Evolutionary conservation across 441 rosid genomes (phyloP).

Genomic region (Populus hybrid): DNA sequence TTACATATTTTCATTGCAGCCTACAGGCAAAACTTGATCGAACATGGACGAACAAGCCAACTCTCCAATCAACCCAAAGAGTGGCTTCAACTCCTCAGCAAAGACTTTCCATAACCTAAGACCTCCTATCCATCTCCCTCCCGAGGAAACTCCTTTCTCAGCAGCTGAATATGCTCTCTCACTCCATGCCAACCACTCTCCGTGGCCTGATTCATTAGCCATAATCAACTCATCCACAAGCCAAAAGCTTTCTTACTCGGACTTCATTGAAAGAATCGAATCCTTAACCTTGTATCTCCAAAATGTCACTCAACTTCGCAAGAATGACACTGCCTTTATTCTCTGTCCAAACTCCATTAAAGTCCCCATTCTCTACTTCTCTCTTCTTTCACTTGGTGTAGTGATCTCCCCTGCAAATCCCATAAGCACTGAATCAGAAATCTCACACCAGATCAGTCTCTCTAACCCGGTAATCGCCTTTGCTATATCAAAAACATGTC

Average conservation of each 20-base stretch:
- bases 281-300: constrained; percentile 21
- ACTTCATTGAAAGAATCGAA: constrained; percentile 5
- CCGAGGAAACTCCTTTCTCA: constrained; percentile 12
- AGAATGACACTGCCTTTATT: constrained; percentile 26
- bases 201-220: constrained; percentile 15
- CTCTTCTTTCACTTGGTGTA: constrained; percentile 35
- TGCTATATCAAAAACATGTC: constrained; percentile 24
- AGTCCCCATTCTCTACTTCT: constrained; percentile 30
- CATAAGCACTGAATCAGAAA: constrained; percentile 21
- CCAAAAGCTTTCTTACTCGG: constrained; percentile 20
- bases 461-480: constrained; percentile 33
- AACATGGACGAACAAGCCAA: neutral
- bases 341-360: constrained; percentile 22
- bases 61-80: constrained; percentile 14
- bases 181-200: constrained; percentile 8
- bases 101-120: constrained; percentile 29
- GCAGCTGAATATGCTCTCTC: constrained; percentile 24
- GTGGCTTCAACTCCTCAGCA: constrained; percentile 24
- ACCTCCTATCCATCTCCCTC: constrained; percentile 22
- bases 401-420: constrained; percentile 34
- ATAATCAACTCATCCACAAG: constrained; percentile 25
- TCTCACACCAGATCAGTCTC: constrained; percentile 23
- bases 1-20: neutral
- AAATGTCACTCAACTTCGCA: constrained; percentile 15
- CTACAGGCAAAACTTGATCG: neutral